phyloP scores from a whole-genome alignment of 2,329 filamentous ascomycete species.

The Elsinoe batatas region DNA sequence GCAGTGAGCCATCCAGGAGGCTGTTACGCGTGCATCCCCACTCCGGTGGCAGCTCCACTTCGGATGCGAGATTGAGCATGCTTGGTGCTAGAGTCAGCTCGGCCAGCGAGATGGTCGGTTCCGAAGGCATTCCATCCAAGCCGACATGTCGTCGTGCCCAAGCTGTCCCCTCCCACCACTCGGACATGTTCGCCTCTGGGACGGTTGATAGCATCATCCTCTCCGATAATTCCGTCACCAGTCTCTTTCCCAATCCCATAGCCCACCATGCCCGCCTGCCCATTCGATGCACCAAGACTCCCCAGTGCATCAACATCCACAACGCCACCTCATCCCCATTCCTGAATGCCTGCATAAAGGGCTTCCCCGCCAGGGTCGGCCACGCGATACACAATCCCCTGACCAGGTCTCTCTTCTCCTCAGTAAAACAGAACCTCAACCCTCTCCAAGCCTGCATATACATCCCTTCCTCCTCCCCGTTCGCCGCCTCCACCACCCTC shows the following conservation, averaged over 20 bases:
- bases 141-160: neutral
- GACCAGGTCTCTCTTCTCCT: conserved; percentile 1
- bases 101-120: neutral
- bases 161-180: conserved; percentile 7
- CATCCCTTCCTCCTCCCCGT: neutral
- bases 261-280: conserved; percentile 4
- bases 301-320: conserved; percentile 11
- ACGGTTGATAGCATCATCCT: conserved; percentile 5
- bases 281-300: neutral
- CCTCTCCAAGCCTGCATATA: neutral
- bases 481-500: neutral
- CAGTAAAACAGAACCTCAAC: conserved; percentile 4
- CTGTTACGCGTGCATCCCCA: too few relatives aligned
- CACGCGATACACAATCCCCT: neutral
- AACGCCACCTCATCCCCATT: conserved; percentile 4
- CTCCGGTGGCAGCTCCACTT: neutral
- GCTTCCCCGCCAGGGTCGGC: neutral
- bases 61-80: neutral
- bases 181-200: neutral
- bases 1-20: too few relatives aligned
- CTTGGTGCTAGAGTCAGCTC: neutral
- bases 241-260: neutral
- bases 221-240: conserved; percentile 16
- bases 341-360: neutral
- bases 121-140: neutral